Evolutionary conservation across 495 filamentous ascomycete species (phyloP), one percentile per base, ranked within the genome.

Genomic region (Neurospora africana): DNA sequence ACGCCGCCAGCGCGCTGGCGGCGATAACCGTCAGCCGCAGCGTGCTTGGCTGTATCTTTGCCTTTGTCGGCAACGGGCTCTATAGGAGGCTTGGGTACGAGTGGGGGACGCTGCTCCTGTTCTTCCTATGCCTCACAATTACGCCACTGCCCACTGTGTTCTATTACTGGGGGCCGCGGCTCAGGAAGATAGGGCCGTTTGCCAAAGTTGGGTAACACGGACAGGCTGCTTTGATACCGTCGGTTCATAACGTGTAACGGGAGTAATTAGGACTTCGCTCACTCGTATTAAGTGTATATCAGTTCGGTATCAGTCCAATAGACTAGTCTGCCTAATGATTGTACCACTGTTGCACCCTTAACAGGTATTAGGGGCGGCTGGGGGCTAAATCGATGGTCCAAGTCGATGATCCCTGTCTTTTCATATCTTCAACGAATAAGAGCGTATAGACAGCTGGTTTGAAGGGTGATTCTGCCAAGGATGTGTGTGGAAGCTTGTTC

Each of bases 71-170:
- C 2, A 80, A 80, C 36, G 65, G 65, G 4, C 87, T 91, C 86
- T 90, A 89, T 70, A 67, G 81, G 7, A 76, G 74, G 1, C 77
- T 91, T 1, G 88, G 88, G 0, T 79, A 86, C 5, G 87, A 88
- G 0, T 89, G 88, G 83, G 88, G 88, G 0, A 89, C 90, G 61
- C 87, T 85, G 15, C 72, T 93, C 47, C 75, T 92, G 41, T 90
- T 85, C 4, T 91, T 92, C 71, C 72, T 84, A 39, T 78, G 78
- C 21, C 82, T 90, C 3, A 79, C 82, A 3, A 87, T 92, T 77
- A 89, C 93, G 23, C 92, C 92, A 0, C 93, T 95, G 73, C 92
- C 92, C 0, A 83, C 93, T 70, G 78, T 92, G n/a, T 92, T 95
- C 73, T 91, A 91, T 74, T 85, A 84, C 72, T 93, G 89, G 76